Conservation (phyloP, 2,329 filamentous ascomycete species). For the Calonectria montana region DNA sequence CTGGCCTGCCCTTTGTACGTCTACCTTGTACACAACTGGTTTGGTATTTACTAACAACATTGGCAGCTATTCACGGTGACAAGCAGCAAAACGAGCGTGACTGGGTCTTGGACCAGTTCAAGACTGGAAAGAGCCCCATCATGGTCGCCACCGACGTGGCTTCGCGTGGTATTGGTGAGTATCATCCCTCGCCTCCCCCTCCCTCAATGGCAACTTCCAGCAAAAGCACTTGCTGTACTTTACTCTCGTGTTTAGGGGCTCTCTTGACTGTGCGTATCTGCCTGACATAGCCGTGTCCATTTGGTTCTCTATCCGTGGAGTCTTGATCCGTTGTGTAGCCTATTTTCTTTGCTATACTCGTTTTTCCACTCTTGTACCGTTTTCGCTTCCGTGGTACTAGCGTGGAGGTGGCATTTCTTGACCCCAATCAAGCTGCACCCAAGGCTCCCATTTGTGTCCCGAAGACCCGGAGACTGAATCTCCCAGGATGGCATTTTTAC, state of each 20-base stretch:
- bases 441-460: conserved; percentile 64
- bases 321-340: conserved; percentile 75
- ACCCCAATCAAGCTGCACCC: conserved; percentile 76
- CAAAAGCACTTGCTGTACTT: conserved; percentile 75
- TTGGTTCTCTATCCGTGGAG: conserved; percentile 84
- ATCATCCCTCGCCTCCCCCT: conserved; percentile 65
- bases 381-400: conserved; percentile 74
- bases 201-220: conserved; percentile 66
- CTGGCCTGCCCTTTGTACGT: conserved; percentile 95
- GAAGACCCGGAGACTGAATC: conserved; percentile 68
- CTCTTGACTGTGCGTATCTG: conserved; percentile 90
- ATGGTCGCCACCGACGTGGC: conserved; percentile 99
- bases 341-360: conserved; percentile 72
- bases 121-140: conserved; percentile 98
- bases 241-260: conserved; percentile 93
- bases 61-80: conserved; percentile 92
- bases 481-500: conserved; percentile 63
- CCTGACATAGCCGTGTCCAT: conserved; percentile 86
- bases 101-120: conserved; percentile 99
- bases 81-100: conserved; percentile 99
- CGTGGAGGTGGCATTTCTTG: conserved; percentile 84
- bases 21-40: conserved; percentile 46
- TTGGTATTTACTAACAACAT: conserved; percentile 48
- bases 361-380: conserved; percentile 80
- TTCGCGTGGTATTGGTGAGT: conserved; percentile 99